Conservation (phyloP, 306 rosid species). For the Ormosia emarginata region DNA sequence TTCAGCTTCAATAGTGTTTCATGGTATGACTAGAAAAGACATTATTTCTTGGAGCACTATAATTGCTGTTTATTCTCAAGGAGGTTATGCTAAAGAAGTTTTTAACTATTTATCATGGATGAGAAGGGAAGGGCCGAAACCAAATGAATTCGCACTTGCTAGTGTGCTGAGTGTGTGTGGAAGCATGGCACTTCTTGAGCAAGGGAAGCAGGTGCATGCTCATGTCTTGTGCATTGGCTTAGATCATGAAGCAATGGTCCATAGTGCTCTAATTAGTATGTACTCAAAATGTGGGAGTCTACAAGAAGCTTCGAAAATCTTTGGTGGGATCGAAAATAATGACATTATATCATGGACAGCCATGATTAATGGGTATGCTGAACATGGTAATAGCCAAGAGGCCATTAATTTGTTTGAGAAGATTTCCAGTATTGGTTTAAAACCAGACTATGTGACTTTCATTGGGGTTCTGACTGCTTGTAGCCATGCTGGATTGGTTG, state of each 20-base stretch:
- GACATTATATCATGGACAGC: conserved; percentile 79
- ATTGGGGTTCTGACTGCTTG: conserved; percentile 73
- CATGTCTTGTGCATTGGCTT: conserved; percentile 53
- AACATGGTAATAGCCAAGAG: conserved; percentile 68
- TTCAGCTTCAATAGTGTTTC: conserved; percentile 57
- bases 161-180: conserved; percentile 75
- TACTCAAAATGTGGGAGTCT: conserved; percentile 73
- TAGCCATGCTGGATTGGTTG: conserved; percentile 76
- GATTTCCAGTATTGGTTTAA: conserved; percentile 45
- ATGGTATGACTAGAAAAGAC: conserved; percentile 52
- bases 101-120: conserved; percentile 65
- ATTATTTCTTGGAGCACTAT: conserved; percentile 88
- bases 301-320: conserved; percentile 57
- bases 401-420: conserved; percentile 71
- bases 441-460: conserved; percentile 68
- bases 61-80: conserved; percentile 74
- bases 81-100: conserved; percentile 62
- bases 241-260: conserved; percentile 52
- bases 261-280: conserved; percentile 70
- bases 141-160: conserved; percentile 72
- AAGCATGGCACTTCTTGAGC: conserved; percentile 74
- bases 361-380: conserved; percentile 73
- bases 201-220: conserved; percentile 79
- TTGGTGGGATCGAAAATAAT: conserved; percentile 24
- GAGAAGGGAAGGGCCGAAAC: conserved; percentile 70